A percentile compares a stretch with the other conserved stretches of the same genome.
These are phyloP conservation scores for Penicillium sp. DNA, from an alignment of 2,329 filamentous ascomycete species.

Conservation along the genomic window DNA sequence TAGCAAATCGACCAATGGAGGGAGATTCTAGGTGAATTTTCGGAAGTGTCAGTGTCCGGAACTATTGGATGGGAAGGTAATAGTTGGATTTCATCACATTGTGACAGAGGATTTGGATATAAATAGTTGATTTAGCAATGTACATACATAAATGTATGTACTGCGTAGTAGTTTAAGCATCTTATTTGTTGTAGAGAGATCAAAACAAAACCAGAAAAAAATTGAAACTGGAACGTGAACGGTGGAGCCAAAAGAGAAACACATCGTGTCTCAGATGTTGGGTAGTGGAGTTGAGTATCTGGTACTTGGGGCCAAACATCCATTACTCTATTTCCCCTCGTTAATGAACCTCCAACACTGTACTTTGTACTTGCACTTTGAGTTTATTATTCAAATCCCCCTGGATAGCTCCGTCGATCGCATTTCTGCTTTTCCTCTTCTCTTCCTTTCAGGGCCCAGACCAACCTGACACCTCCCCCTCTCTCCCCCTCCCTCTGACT, in stretches of 20 bases:
- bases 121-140: too few species aligned
- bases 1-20: not conserved
- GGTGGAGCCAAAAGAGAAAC: conserved; percentile 26
- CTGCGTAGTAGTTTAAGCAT: too few species aligned
- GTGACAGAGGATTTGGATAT: too few species aligned
- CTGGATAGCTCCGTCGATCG: conserved; percentile 7
- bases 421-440: conserved; percentile 2
- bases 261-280: conserved; percentile 32
- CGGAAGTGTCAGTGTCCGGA: not conserved
- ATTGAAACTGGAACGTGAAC: not conserved
- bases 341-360: not conserved
- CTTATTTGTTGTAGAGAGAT: too few species aligned
- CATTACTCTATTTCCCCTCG: not conserved
- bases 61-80: conserved; percentile 1
- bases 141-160: too few species aligned
- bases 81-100: not conserved
- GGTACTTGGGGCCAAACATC: conserved; percentile 11
- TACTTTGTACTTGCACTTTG: not conserved
- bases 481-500: conserved; percentile 10
- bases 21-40: not conserved
- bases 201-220: too few species aligned
- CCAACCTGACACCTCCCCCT: conserved; percentile 9
- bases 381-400: not conserved
- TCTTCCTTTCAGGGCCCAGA: conserved; percentile 15
- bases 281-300: conserved; percentile 16